Base-by-base conservation (phyloP, 345 rosid species). In the Mallotus nudiflorus region DNA sequence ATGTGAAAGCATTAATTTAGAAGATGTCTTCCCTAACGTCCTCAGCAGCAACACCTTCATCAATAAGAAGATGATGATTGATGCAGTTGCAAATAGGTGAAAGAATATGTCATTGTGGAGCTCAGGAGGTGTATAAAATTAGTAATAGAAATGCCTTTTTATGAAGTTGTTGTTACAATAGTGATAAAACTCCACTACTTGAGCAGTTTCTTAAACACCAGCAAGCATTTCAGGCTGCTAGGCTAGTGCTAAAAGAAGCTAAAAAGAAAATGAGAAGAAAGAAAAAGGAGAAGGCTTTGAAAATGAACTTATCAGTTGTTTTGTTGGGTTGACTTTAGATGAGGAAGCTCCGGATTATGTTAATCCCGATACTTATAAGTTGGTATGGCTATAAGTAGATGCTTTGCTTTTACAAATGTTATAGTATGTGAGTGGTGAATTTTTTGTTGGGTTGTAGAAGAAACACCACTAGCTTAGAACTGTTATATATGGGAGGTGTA, bases 401-500 rank as follows among this genome's bases (percentile, higher is more conserved):
- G n/a, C n/a, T 42, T 61, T 0, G 42, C 12, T 18, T n/a, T 20
- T 25, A 28, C 57, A 33, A 33, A 2, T 49, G 11, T 66, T 62
- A 20, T 44, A 64, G 55, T 15, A 3, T 35, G 27, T 8, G 18
- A 50, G n/a, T 12, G 2, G 31, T 28, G 6, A 20, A 18, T 28
- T 4, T 65, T 31, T 50, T 19, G 24, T 66, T 66, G 58, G 18
- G 14, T 61, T 86, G 83, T 78, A 91, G 98, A 94, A 94, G 89
- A 94, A 90, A 60, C 98, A 94, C 73, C 95, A 78, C 58, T 97
- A 94, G 86, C 88, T 94, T 22, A 83, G 88, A 73, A 94, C 89
- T 24, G 81, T 94, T 57, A 88, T 94, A 24, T 94, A 97, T 82
- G 85, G 95, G 74, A 87, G 98, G 77, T 94, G 98, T 65, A 85